Conservation (phyloP, 768 basidiomycete genomes). For the Jaapia argillacea region DNA sequence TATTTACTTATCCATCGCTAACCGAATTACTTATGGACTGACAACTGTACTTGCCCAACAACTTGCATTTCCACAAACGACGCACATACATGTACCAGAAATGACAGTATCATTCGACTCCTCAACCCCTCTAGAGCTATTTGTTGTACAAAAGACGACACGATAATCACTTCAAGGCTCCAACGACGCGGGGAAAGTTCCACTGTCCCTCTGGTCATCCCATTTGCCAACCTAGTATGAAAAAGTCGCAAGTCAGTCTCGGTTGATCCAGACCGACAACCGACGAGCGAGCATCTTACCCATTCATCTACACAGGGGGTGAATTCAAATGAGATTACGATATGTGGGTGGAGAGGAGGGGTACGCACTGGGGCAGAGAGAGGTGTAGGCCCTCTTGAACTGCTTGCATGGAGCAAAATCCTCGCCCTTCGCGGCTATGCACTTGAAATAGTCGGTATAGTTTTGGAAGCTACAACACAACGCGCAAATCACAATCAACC, state of each 20-base stretch:
- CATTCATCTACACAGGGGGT: constrained; percentile 79
- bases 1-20: too few relatives aligned
- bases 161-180: not conserved
- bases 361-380: constrained; percentile 91
- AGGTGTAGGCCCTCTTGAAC: constrained; percentile 93
- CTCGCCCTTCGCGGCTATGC: constrained; percentile 92
- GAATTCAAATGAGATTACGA: too few relatives aligned
- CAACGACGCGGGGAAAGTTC: constrained; percentile 69
- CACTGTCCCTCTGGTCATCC: constrained; percentile 91
- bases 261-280: not conserved
- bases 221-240: constrained; percentile 63
- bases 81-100: too few relatives aligned
- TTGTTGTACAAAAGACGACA: too few relatives aligned
- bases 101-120: too few relatives aligned
- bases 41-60: too few relatives aligned
- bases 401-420: constrained; percentile 98
- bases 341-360: constrained; percentile 5
- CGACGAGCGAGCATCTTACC: constrained; percentile 35
- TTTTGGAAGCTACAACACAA: constrained; percentile 75
- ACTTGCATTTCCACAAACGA: too few relatives aligned
- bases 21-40: too few relatives aligned
- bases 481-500: constrained; percentile 1
- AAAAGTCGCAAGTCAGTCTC: constrained; percentile 6
- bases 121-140: too few relatives aligned
- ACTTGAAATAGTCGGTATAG: constrained; percentile 98